Base-by-base conservation (phyloP, 148 eudicot genomes). In the Selenicereus undatus region DNA sequence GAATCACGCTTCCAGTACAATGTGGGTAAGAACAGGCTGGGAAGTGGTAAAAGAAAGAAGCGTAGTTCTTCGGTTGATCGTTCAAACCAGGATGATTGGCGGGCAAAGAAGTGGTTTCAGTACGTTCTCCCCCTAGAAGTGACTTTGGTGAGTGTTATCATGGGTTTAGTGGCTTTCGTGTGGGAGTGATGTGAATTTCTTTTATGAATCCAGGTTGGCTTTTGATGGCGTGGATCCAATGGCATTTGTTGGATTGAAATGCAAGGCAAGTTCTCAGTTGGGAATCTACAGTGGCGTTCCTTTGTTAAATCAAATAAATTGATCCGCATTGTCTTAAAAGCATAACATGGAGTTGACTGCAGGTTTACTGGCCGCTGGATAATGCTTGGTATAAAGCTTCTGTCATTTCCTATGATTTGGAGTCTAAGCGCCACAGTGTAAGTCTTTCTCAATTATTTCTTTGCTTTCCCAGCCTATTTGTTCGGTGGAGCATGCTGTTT, bases 341-440 rank as follows among this genome's bases (percentile, higher is more conserved):
- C 18, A 3, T 30, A 24, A 62, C 48, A 21, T 32, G 18, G 36
- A 51, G 30, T 14, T 71, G 2, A 73, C 35, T 84, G 80, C 91
- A 96, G 99, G 95, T 94, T 56, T 96, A 88, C 83, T 96, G 99
- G 99, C 99, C 98, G 29, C 85, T 96, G 89, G 99, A 96, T 83
- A 90, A 84, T 81, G 93, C 84, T 79, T 96, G 98, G 98, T 96
- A 96, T 81, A 58, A 74, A 58, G 98, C 93, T 51, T 85, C 76
- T 20, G 77, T 96, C 30, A 84, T 75, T 78, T 87, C 87, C 73
- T 92, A 89, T 82, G 80, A 87, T 82, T 80, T 84, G 3, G 88
- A 84, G 82, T 87, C 90, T 50, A 88, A 83, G 12, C 79, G 86
- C 71, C 98, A 96, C 82, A 88, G 84, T 86, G 99, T 94, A 94